phyloP scores from a whole-genome alignment of 2,329 filamentous ascomycete genomes.

The Pseudogymnoascus sp. region DNA sequence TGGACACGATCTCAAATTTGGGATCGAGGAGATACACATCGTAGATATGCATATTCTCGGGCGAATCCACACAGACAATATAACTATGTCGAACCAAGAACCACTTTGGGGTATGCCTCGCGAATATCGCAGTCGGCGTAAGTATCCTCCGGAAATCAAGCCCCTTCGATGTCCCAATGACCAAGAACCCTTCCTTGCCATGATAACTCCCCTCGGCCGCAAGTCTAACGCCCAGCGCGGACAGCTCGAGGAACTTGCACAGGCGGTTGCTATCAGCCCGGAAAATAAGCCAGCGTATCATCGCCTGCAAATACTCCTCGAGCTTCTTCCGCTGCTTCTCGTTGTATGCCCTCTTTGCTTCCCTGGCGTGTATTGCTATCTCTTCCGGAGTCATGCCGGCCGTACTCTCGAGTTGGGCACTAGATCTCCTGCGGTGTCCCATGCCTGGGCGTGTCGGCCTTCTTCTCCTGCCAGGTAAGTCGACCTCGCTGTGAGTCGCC shows the following conservation, averaged over 20 bases:
- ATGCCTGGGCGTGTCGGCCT: conserved; percentile 36
- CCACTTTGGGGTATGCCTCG: conserved; percentile 87
- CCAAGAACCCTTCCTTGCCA: conserved; percentile 89
- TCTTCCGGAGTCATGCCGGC: conserved; percentile 20
- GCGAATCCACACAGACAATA: conserved; percentile 95
- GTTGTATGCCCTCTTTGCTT: conserved; percentile 45
- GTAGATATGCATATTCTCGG: conserved; percentile 97
- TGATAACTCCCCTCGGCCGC: conserved; percentile 95
- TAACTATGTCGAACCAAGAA: conserved; percentile 97
- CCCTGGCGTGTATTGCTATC: conserved; percentile 15
- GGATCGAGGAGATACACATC: conserved; percentile 96
- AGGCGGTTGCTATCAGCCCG: conserved; percentile 89
- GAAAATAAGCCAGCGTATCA: conserved; percentile 96
- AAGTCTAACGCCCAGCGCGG: conserved; percentile 83
- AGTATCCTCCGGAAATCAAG: conserved; percentile 76
- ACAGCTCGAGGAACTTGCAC: conserved; percentile 92
- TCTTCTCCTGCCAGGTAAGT: conserved; percentile 34
- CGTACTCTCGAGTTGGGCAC: conserved; percentile 26
- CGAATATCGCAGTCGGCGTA: conserved; percentile 69
- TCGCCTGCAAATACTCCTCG: conserved; percentile 82
- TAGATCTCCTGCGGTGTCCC: conserved; percentile 41
- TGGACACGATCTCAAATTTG: conserved; percentile 73
- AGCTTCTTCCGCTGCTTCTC: conserved; percentile 78
- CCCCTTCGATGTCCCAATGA: conserved; percentile 86
- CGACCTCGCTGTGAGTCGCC: conserved; percentile 61